These are phyloP conservation scores for Fraxinus anomala DNA, from an alignment of 257 asterid species.

Conservation along the genomic window DNA sequence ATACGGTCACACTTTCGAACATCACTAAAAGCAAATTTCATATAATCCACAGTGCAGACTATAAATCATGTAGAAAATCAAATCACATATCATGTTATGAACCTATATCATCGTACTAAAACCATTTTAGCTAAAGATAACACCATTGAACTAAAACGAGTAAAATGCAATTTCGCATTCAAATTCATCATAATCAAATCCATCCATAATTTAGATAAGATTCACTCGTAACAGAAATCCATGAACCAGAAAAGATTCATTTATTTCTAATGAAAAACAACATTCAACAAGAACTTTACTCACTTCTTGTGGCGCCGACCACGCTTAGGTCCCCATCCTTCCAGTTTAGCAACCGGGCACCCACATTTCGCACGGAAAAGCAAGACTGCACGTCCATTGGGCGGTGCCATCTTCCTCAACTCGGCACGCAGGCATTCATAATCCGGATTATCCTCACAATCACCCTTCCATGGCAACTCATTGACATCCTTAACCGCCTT, in stretches of 20 bases:
- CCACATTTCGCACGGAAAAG: constrained; percentile 77
- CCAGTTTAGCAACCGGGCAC: constrained; percentile 78
- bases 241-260: not conserved
- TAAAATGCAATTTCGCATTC: not conserved
- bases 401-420: constrained; percentile 93
- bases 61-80: not conserved
- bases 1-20: constrained; percentile 10
- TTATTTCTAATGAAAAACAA: constrained; percentile 10
- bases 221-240: not conserved
- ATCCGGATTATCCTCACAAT: constrained; percentile 67
- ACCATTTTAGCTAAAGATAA: not conserved
- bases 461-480: constrained; percentile 92
- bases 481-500: constrained; percentile 68
- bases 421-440: constrained; percentile 81
- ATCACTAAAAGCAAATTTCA: constrained; percentile 1
- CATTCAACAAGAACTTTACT: constrained; percentile 31
- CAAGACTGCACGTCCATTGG: constrained; percentile 79
- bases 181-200: not conserved
- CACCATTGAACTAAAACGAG: not conserved
- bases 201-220: not conserved
- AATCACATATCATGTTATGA: constrained; percentile 9
- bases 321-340: constrained; percentile 81
- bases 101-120: not conserved
- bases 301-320: constrained; percentile 80
- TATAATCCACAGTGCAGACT: not conserved